These are phyloP conservation scores for Pisolithus microcarpus DNA, from an alignment of 768 basidiomycete genomes.

Conservation along the genomic window DNA sequence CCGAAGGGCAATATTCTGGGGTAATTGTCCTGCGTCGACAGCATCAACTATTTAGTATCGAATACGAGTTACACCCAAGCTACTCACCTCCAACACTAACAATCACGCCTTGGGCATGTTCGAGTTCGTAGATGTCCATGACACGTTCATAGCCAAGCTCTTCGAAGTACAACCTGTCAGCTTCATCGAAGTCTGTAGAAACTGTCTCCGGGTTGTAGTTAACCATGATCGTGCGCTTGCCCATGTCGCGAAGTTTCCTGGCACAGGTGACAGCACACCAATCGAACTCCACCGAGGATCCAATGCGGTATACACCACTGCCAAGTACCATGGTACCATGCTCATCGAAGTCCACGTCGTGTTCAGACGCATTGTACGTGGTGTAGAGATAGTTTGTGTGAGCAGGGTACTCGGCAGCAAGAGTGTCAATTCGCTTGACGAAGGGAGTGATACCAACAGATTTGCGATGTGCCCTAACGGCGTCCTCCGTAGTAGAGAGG, in stretches of 20 bases:
- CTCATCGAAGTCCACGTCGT: slow-evolving; percentile 93
- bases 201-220: slow-evolving; percentile 99
- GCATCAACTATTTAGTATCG: background rate
- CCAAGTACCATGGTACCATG: slow-evolving; percentile 99
- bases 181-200: slow-evolving; percentile 98
- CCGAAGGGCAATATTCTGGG: slow-evolving; percentile 96
- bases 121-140: slow-evolving; percentile 99
- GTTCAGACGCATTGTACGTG: slow-evolving; percentile 94
- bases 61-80: background rate
- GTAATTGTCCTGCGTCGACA: slow-evolving; percentile 68
- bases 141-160: slow-evolving; percentile 96
- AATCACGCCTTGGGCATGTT: slow-evolving; percentile 86
- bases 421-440: slow-evolving; percentile 98
- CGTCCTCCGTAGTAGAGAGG: slow-evolving; percentile 62
- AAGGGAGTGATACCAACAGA: slow-evolving; percentile 85
- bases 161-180: slow-evolving; percentile 98
- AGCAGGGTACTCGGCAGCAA: slow-evolving; percentile 97
- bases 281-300: slow-evolving; percentile 98
- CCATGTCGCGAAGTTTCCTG: slow-evolving; percentile 84
- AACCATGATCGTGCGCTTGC: slow-evolving; percentile 95
- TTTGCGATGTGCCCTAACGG: slow-evolving; percentile 82
- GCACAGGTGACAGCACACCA: slow-evolving; percentile 99
- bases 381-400: slow-evolving; percentile 99
- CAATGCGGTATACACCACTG: slow-evolving; percentile 96
- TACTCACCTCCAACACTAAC: slow-evolving; percentile 90